Percentiles rank a stretch among this genome's conserved stretches.
phyloP scores from a whole-genome alignment of 257 asterid genomes.

The Solanum lycopersicoides region DNA sequence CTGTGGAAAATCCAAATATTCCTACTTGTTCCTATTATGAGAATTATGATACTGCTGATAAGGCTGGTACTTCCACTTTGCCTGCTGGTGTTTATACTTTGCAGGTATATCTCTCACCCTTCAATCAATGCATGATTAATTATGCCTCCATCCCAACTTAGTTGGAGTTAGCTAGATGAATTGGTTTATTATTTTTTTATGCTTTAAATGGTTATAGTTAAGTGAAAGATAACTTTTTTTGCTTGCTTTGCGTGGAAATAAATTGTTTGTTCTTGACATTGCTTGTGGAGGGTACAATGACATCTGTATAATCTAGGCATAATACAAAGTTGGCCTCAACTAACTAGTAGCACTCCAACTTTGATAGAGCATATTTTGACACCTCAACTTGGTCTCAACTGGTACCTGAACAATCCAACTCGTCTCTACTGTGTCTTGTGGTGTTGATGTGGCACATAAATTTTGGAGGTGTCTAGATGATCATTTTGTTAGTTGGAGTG shows the following conservation, averaged over 20 bases:
- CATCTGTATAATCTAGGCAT: not conserved
- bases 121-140: not conserved
- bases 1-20: slow-evolving; percentile 62
- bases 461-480: not conserved
- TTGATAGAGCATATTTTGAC: not conserved
- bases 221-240: not conserved
- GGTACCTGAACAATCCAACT: not conserved
- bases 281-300: not conserved
- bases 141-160: not conserved
- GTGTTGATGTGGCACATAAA: not conserved
- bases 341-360: not conserved
- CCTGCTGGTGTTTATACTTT: slow-evolving; percentile 94
- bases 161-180: not conserved
- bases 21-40: slow-evolving; percentile 75
- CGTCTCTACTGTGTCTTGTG: not conserved
- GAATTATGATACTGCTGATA: slow-evolving; percentile 53
- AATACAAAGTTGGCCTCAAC: not conserved
- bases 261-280: not conserved
- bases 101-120: slow-evolving; percentile 35
- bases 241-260: not conserved
- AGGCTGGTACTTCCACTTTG: slow-evolving; percentile 62
- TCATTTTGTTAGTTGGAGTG: not conserved
- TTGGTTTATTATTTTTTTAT: not conserved
- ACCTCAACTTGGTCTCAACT: not conserved
- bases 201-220: not conserved